Evolutionary conservation across 306 rosid genomes (phyloP), one percentile per base, ranked within the genome.

Genomic region (Gastrolobium villosum): DNA sequence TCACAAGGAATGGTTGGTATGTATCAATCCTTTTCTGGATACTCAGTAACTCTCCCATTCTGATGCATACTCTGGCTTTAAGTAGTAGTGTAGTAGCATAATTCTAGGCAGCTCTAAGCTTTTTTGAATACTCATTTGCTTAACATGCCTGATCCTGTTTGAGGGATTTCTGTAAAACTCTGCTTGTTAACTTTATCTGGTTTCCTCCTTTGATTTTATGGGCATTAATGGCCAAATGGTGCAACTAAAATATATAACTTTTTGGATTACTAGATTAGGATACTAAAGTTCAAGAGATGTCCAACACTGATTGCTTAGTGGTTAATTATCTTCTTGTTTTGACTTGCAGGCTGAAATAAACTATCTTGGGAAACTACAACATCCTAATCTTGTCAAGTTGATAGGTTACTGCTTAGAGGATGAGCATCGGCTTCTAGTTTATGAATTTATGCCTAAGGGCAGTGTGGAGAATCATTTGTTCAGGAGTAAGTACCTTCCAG

Each of bases 391-490:
- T 57, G 98, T 93, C 71, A 93, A 88, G 83, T 77, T 93, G 83
- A 84, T 93, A 59, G 98, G 94, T 44, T 91, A 90, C 82, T 93
- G 98, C 88, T 67, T 89, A 6, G 96, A 93, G 82, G 96, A 93
- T 61, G 94, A 93, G 14, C 93, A 93, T 37, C 84, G 98, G 69
- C 91, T 91, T 72, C 78, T 93, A 65, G 89, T 84, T 9, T 93
- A 93, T 8, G 96, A 93, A 63, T 93, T 86, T 81, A 91, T 93
- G 98, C 89, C 96, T 7, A 93, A 91, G 88, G 96, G 98, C 57
- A 93, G 98, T 79, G 85, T 91, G 88, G 98, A 93, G 74, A 91
- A 91, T 78, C 98, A 93, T 76, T 89, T 93, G 30, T 93, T 93
- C 87, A 84, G 96, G 77, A 91, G 98, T 93, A 70, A 88, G 96